Evolutionary conservation across 768 basidiomycete genomes (phyloP).

Genomic region (Tylopilus sp.): DNA sequence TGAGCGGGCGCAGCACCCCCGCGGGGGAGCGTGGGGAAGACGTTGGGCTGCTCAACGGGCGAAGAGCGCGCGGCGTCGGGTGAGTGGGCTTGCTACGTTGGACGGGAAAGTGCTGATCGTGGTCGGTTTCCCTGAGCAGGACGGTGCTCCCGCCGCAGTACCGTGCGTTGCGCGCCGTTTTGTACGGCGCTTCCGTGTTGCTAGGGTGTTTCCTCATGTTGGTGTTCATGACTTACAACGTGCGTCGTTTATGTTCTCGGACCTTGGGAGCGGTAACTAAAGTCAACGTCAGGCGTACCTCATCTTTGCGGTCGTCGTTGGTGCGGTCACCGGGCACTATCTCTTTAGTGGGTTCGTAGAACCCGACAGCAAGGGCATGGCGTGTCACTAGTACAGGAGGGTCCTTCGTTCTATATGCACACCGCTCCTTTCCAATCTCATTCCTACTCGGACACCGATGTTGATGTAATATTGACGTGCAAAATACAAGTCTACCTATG

Average conservation of each 20-base stretch:
- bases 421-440: too few species aligned
- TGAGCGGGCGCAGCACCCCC: conserved; percentile 41
- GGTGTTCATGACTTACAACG: conserved; percentile 96
- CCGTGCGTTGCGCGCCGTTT: conserved; percentile 55
- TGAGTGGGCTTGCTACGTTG: background rate
- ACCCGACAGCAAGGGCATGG: conserved; percentile 66
- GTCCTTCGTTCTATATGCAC: too few species aligned
- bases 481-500: conserved; percentile 27
- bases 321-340: conserved; percentile 82
- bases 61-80: conserved; percentile 16
- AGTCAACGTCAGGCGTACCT: conserved; percentile 65
- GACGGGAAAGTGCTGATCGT: background rate
- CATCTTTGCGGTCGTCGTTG: conserved; percentile 75
- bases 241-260: conserved; percentile 35
- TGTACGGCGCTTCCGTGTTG: conserved; percentile 77
- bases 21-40: conserved; percentile 51
- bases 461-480: background rate
- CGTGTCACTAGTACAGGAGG: conserved; percentile 65
- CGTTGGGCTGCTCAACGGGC: conserved; percentile 50
- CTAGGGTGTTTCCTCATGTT: conserved; percentile 92
- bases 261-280: background rate
- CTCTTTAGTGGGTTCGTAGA: conserved; percentile 68
- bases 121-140: background rate
- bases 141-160: conserved; percentile 20
- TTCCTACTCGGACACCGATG: background rate